A percentile compares a stretch with the other conserved stretches of the same genome.
Conservation (phyloP, 1,284 basidiomycete genomes). For the Papiliotrema terrestris region DNA sequence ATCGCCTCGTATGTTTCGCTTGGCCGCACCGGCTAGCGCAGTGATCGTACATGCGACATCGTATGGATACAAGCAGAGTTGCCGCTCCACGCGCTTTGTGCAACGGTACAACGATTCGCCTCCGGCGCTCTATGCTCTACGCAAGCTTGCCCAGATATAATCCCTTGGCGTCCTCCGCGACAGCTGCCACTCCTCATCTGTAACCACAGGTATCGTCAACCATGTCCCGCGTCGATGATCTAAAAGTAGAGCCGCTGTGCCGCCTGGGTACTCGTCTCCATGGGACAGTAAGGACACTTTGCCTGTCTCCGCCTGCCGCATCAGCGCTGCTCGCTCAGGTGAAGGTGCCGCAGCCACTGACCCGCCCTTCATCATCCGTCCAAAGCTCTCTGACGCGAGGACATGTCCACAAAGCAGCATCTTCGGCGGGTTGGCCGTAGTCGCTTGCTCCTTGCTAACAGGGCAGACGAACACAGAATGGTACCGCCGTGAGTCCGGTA, state of each 20-base stretch:
- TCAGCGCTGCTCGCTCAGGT: background rate
- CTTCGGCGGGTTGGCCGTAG: slow-evolving; percentile 91
- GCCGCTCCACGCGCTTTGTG: too few species aligned
- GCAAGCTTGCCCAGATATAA: too few species aligned
- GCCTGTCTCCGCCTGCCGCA: slow-evolving; percentile 32
- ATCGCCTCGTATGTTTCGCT: too few species aligned
- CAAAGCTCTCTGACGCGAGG: slow-evolving; percentile 80
- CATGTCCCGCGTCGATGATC: too few species aligned
- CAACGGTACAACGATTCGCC: too few species aligned
- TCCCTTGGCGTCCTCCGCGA: too few species aligned
- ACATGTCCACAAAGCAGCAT: slow-evolving; percentile 96
- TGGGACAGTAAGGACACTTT: slow-evolving; percentile 50
- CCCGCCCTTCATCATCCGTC: slow-evolving; percentile 83
- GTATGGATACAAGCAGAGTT: too few species aligned
- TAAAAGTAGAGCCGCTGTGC: slow-evolving; percentile 47
- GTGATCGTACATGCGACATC: too few species aligned
- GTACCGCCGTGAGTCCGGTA: slow-evolving; percentile 79
- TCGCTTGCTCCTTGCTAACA: slow-evolving; percentile 95
- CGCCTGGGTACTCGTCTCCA: slow-evolving; percentile 38
- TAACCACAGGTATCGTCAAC: too few species aligned
- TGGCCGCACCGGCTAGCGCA: too few species aligned
- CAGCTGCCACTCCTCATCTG: too few species aligned
- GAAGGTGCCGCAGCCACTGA: slow-evolving; percentile 52
- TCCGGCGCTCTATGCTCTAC: too few species aligned
- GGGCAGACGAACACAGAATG: slow-evolving; percentile 98